Percentiles rank a stretch among this genome's conserved stretches.
phyloP scores from a whole-genome alignment of 129 eudicot species.

The Smallanthus sonchifolius region DNA sequence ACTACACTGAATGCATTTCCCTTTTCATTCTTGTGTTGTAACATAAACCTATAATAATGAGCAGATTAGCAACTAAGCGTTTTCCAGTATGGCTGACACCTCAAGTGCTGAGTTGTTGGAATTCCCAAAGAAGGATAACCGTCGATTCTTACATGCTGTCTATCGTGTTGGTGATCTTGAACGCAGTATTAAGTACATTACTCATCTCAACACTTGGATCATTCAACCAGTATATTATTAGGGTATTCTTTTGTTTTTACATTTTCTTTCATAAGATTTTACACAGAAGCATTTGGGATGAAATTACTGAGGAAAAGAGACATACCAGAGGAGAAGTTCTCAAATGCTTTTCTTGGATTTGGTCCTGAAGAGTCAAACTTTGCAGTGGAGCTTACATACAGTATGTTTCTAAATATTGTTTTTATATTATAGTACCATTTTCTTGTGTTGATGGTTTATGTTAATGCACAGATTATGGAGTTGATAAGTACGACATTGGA shows the following conservation, averaged over 20 bases:
- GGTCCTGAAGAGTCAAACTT: conserved; percentile 92
- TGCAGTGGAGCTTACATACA: conserved; percentile 85
- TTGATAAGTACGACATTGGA: conserved; percentile 88
- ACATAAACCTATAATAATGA: background rate
- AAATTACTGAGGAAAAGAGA: conserved; percentile 84
- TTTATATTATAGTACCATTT: background rate
- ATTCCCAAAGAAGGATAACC: conserved; percentile 81
- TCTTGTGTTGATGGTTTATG: conserved; percentile 10
- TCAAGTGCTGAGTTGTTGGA: conserved; percentile 61
- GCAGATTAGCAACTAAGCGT: conserved; percentile 22
- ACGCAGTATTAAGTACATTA: conserved; percentile 74
- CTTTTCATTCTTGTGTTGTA: conserved; percentile 13
- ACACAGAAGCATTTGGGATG: conserved; percentile 95
- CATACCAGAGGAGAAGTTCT: conserved; percentile 82
- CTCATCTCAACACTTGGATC: background rate
- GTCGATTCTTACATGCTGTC: conserved; percentile 74
- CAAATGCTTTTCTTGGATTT: conserved; percentile 97
- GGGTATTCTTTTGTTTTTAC: background rate
- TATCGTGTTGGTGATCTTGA: conserved; percentile 98
- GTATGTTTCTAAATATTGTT: conserved; percentile 40
- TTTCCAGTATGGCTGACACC: conserved; percentile 62
- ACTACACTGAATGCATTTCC: background rate
- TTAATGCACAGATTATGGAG: conserved; percentile 76
- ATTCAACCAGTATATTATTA: background rate
- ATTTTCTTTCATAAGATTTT: conserved; percentile 43